Base-by-base conservation (phyloP, 495 filamentous ascomycete species). In the Hapsidospora chrysogenum region DNA sequence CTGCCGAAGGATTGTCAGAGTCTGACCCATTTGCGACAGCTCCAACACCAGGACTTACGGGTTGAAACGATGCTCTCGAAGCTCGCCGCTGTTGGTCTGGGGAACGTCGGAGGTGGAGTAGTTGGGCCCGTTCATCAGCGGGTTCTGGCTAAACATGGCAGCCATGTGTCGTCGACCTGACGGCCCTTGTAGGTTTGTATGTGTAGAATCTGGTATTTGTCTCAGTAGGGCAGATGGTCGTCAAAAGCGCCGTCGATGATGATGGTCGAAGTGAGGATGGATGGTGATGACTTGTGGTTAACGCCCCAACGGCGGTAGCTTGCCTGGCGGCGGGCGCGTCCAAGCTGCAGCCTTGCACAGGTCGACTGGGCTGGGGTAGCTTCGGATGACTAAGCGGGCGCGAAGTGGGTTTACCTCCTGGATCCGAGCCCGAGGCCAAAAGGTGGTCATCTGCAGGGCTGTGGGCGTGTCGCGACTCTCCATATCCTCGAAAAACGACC, bases 1-100 rank as follows among this genome's bases (percentile, higher is more conserved):
- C 81, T 92, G 51, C n/a, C 55, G 42, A 17, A 27, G 11, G 3
- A 31, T 45, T 35, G 45, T 41, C 29, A 27, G 35, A 29, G 16
- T 27, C 33, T 17, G 11, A 11, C 29, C n/a, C n/a, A n/a, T n/a
- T 27, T 29, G 14, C 32, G 26, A 15, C 31, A 14, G 33, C 17
- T 31, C 21, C 30, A 33, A 17, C 9, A 35, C 25, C 37, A 29
- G 33, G 31, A 33, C 71, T 52, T 72, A 95, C 89, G 89, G 89
- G 56, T 95, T 85, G 61, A 96, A 96, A 44, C 74, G 70, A 59
- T 95, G 87, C 57, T 94, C 50, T 35, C 65, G 60, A 18, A 64
- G 58, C 39, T 66, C 63, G 25, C 59, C 48, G 4, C 56, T 52
- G 20, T 52, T 46, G 25, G 37, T 40, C 44, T 51, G 57, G 31